Base-by-base conservation (phyloP, 2,329 filamentous ascomycete genomes). In the Phialocephala sp. region DNA sequence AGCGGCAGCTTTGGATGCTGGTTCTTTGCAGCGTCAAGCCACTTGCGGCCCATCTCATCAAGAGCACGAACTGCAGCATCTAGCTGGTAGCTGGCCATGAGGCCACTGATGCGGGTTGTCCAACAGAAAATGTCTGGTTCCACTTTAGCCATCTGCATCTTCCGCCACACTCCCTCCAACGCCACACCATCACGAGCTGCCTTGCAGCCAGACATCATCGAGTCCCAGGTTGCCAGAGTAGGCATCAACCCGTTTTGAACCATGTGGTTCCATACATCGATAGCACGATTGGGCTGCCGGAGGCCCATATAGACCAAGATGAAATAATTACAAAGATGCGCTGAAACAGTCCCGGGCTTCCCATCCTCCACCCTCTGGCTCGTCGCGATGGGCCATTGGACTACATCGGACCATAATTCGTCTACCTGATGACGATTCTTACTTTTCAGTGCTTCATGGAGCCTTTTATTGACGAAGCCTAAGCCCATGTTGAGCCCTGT, bases 141-240 rank as follows among this genome's bases (percentile, higher is more conserved):
- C 11, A 87, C 72, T 1, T 85, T 85, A 1, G 87, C 83, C 9
- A 74, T 74, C 3, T 84, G 73, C 78, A 95, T 86, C 68, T 85
- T 86, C 0, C 78, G 71, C 92, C 92, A 96, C 37, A 93, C 83
- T 0, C 82, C 82, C 63, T 89, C 85, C 66, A 94, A 80, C 24
- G 84, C 87, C n/a, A 80, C 76, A 0, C 81, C 69, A 71, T 92
- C 88, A 62, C 82, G 82, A 59, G 86, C 82, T 59, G 81, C 82
- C 73, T 84, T 85, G 77, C 89, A 92, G 1, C 91, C 91, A 63
- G 86, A 83, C 70, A 95, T 85, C 85, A 95, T 90, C 52, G 86
- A 80, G 45, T 88, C 90, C 85, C 91, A 95, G 0, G 91, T 90
- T 70, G 80, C 84, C 62, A 89, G 72, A 8, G 83, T 88, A 15